Conservation (phyloP, 345 rosid species). For the Hirschfeldia incana region DNA sequence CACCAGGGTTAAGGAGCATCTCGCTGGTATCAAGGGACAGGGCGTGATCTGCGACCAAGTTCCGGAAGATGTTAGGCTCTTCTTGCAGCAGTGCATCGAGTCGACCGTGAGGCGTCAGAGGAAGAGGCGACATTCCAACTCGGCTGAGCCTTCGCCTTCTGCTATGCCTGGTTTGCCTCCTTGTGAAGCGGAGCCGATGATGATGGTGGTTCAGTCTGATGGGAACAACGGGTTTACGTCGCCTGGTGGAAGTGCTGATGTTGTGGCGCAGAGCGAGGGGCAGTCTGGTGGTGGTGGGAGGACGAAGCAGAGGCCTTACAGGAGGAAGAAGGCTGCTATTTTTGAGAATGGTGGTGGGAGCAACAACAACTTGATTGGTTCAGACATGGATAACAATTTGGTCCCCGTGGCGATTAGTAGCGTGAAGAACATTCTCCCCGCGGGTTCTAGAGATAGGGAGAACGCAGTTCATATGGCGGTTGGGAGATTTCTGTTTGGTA, state of each 20-base stretch:
- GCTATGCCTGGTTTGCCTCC: slow-evolving; percentile 42
- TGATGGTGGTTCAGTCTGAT: slow-evolving; percentile 43
- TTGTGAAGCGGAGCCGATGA: slow-evolving; percentile 33
- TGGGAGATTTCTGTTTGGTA: slow-evolving; percentile 70
- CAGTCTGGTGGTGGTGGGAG: background rate
- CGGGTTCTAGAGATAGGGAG: slow-evolving; percentile 39
- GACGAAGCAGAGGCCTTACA: slow-evolving; percentile 39
- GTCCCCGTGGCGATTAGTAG: slow-evolving; percentile 37
- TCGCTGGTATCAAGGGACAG: slow-evolving; percentile 85
- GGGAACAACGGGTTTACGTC: slow-evolving; percentile 32
- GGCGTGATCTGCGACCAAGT: slow-evolving; percentile 72
- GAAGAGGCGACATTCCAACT: slow-evolving; percentile 60
- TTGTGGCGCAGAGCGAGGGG: slow-evolving; percentile 28
- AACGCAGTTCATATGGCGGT: slow-evolving; percentile 52
- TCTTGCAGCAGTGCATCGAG: slow-evolving; percentile 68
- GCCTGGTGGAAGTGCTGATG: slow-evolving; percentile 7
- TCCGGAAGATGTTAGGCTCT: slow-evolving; percentile 57
- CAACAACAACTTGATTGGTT: slow-evolving; percentile 25
- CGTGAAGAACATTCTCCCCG: slow-evolving; percentile 31
- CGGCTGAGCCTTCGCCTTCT: slow-evolving; percentile 45
- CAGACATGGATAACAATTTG: slow-evolving; percentile 34
- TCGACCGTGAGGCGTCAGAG: slow-evolving; percentile 66
- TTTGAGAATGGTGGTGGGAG: slow-evolving; percentile 46
- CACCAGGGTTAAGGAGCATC: slow-evolving; percentile 89
- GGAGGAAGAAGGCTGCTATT: slow-evolving; percentile 36